Conservation (phyloP, 345 rosid genomes). For the Citrus cavaleriei region DNA sequence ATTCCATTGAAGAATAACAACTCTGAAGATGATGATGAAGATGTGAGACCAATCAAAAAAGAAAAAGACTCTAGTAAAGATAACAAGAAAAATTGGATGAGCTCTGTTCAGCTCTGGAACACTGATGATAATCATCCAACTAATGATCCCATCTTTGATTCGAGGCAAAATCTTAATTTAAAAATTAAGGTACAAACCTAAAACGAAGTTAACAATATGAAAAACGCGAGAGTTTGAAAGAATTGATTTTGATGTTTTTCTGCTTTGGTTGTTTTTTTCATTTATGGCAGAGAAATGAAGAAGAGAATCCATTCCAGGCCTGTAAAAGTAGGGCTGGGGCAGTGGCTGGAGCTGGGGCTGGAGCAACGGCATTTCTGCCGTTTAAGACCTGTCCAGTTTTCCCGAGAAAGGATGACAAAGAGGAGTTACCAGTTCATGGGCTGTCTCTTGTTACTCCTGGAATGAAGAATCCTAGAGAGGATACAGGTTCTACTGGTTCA, state of each 20-base stretch:
- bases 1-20: slow-evolving; percentile 50
- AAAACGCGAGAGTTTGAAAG: neutral
- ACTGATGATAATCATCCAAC: slow-evolving; percentile 23
- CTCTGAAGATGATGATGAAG: slow-evolving; percentile 25
- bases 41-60: slow-evolving; percentile 10
- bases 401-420: slow-evolving; percentile 30
- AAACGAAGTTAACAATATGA: neutral
- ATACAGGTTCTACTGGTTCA: slow-evolving; percentile 43
- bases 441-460: slow-evolving; percentile 53
- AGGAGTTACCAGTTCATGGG: slow-evolving; percentile 31
- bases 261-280: neutral
- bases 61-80: slow-evolving; percentile 34
- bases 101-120: slow-evolving; percentile 69
- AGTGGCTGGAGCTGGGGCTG: slow-evolving; percentile 22
- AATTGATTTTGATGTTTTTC: neutral
- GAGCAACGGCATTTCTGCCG: slow-evolving; percentile 37
- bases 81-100: slow-evolving; percentile 71
- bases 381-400: slow-evolving; percentile 30
- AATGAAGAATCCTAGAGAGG: slow-evolving; percentile 51
- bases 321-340: slow-evolving; percentile 29
- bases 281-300: slow-evolving; percentile 42
- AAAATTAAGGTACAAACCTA: slow-evolving; percentile 40
- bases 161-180: slow-evolving; percentile 30
- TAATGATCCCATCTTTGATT: slow-evolving; percentile 19
- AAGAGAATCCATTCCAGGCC: slow-evolving; percentile 32